phyloP scores from a whole-genome alignment of 495 filamentous ascomycete species.

The Hypoxylon fragiforme region DNA sequence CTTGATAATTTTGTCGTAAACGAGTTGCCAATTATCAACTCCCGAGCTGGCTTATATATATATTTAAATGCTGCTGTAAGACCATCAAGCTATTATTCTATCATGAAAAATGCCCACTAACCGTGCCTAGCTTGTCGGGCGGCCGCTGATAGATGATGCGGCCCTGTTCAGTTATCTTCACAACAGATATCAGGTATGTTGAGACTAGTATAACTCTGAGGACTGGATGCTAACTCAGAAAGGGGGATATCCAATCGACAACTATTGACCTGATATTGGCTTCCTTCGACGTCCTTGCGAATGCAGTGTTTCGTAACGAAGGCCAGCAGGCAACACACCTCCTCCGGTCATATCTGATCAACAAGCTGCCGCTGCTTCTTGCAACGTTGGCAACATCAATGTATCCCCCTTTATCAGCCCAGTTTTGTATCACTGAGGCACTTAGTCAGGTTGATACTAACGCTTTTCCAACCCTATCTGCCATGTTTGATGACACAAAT shows the following conservation, averaged over 20 bases:
- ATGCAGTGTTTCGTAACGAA: slow-evolving; percentile 80
- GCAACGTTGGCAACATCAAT: slow-evolving; percentile 59
- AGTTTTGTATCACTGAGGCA: slow-evolving; percentile 79
- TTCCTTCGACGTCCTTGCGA: slow-evolving; percentile 85
- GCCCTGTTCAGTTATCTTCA: slow-evolving; percentile 77
- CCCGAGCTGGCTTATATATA: slow-evolving; percentile 90
- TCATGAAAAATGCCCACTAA: slow-evolving; percentile 37
- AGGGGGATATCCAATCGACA: slow-evolving; percentile 76
- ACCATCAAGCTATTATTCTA: not conserved
- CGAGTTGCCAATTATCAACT: slow-evolving; percentile 69
- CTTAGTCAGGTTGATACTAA: slow-evolving; percentile 75
- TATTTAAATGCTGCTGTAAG: slow-evolving; percentile 83
- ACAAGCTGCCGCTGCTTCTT: slow-evolving; percentile 85
- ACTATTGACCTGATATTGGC: slow-evolving; percentile 81
- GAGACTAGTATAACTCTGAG: not conserved
- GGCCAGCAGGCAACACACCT: slow-evolving; percentile 69
- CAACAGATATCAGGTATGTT: slow-evolving; percentile 72
- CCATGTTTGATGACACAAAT: slow-evolving; percentile 74
- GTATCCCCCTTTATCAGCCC: slow-evolving; percentile 69
- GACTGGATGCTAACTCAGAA: slow-evolving; percentile 14
- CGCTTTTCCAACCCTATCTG: slow-evolving; percentile 77
- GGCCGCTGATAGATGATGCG: slow-evolving; percentile 81
- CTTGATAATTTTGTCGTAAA: slow-evolving; percentile 60
- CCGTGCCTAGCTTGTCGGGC: slow-evolving; percentile 66
- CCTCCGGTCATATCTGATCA: slow-evolving; percentile 89